Base-by-base conservation (phyloP, 169 alveolate species). In the Perkinsus olseni region DNA sequence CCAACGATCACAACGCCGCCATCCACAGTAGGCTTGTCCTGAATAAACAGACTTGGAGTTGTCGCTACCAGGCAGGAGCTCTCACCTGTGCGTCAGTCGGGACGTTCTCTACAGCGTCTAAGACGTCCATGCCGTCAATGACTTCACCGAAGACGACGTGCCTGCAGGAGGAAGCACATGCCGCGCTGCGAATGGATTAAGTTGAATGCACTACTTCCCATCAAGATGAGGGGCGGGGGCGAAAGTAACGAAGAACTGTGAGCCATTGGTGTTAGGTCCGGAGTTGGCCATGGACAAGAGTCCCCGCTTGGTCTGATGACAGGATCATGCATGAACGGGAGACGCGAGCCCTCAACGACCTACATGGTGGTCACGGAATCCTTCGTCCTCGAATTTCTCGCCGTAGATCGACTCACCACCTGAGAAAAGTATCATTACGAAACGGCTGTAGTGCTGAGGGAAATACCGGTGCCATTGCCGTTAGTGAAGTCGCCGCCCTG, bases 341-440 rank as follows among this genome's bases (percentile, higher is more conserved):
- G 17, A n/a, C n/a, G n/a, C n/a, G n/a, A n/a, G n/a, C n/a, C 28
- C 17, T 13, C 28, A 62, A 28, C 17, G 34, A 21, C 13, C 10
- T 62, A 62, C 82, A 28, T 98, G 99, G 93, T 97, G 97, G 92
- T 97, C 93, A 40, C 92, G 94, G 93, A 98, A 97, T 93, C 96
- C 96, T 94, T 98, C 99, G 94, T 98, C 99, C 39, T 96, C 98
- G 93, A 98, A 98, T 93, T 96, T 96, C 39, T 93, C 96, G 6
- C 99, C 99, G 94, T 98, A 99, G 90, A 99, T 98, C 92, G 99
- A 96, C 94, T 96, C 98, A 1, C 99, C 99, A 0, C 99, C 99
- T 51, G 98, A 62, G 31, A 62, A 24, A 4, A 62, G 82, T 21
- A 62, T 13, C 4, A 21, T 62, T 24, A 24, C 82, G 31, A 4